These are phyloP conservation scores for Dryas octopetala DNA, from an alignment of 306 rosid genomes.

Conservation along the genomic window DNA sequence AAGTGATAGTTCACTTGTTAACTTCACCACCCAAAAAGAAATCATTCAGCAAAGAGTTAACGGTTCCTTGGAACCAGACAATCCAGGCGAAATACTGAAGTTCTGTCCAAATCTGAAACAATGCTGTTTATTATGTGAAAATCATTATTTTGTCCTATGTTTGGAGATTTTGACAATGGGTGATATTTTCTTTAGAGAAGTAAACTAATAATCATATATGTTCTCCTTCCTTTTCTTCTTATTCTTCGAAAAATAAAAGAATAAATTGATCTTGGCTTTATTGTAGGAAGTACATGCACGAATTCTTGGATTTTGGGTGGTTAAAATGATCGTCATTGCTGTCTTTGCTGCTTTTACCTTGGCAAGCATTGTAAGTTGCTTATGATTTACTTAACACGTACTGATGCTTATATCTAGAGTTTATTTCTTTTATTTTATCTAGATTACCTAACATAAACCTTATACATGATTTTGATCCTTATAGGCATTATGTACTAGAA, in stretches of 20 bases:
- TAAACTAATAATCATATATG: slow-evolving; percentile 7
- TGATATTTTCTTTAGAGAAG: not conserved
- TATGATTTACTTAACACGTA: slow-evolving; percentile 13
- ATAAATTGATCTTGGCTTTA: slow-evolving; percentile 17
- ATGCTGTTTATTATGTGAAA: not conserved
- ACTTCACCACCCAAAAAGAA: no score
- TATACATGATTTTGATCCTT: slow-evolving; percentile 17
- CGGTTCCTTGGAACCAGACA: no score
- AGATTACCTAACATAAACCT: slow-evolving; percentile 1
- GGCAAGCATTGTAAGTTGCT: slow-evolving; percentile 87
- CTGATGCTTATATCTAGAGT: not conserved
- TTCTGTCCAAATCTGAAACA: no score
- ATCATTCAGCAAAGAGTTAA: no score
- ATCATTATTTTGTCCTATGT: not conserved
- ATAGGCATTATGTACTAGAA: slow-evolving; percentile 80
- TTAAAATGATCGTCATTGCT: slow-evolving; percentile 66
- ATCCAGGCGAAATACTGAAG: no score
- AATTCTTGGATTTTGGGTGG: slow-evolving; percentile 82
- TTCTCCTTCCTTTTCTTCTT: slow-evolving; percentile 14
- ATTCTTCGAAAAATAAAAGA: not conserved
- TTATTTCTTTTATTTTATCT: not conserved
- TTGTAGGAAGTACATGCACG: slow-evolving; percentile 87
- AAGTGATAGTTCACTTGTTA: not conserved
- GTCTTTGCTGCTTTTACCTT: slow-evolving; percentile 70
- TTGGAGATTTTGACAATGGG: not conserved